Percentiles rank a stretch among this genome's conserved stretches.
These are phyloP conservation scores for Didymella pinodella DNA, from an alignment of 2,329 filamentous ascomycete species.

Conservation along the genomic window DNA sequence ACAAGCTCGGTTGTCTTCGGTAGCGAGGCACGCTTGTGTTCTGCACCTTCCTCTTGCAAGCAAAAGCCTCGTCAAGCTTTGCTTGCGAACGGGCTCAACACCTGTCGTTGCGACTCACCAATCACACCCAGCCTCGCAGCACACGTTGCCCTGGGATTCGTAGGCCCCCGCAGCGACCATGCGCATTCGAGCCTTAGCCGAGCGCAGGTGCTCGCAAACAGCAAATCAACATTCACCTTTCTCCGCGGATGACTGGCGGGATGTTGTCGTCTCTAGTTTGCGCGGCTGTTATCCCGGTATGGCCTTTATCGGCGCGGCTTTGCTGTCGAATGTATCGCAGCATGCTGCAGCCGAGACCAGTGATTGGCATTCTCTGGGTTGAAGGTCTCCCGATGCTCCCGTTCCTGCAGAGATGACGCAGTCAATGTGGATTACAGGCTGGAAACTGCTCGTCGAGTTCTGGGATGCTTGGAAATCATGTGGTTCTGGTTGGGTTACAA, in stretches of 20 bases:
- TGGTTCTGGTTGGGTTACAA: constrained; percentile 29
- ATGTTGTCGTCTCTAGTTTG: constrained; percentile 1
- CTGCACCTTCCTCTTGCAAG: constrained; percentile 11
- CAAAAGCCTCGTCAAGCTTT: constrained; percentile 13
- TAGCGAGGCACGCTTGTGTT: neutral
- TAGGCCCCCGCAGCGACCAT: constrained; percentile 14
- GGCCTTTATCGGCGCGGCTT: constrained; percentile 9
- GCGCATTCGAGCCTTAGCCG: constrained; percentile 14
- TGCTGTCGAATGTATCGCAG: constrained; percentile 14
- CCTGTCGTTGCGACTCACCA: constrained; percentile 1
- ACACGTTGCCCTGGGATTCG: constrained; percentile 16
- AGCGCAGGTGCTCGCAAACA: neutral
- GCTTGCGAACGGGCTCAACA: constrained; percentile 1
- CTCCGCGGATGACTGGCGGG: constrained; percentile 9
- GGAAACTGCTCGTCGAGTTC: constrained; percentile 13
- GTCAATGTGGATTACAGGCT: constrained; percentile 12
- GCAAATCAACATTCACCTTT: constrained; percentile 15
- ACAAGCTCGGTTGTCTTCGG: neutral
- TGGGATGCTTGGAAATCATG: constrained; percentile 13
- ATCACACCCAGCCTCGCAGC: constrained; percentile 8
- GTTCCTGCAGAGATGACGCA: constrained; percentile 38
- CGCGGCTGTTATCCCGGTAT: constrained; percentile 8
- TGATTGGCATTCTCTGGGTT: constrained; percentile 30
- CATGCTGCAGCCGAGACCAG: constrained; percentile 26
- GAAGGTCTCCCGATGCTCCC: neutral